Evolutionary conservation across 176 grass and related monocot species (phyloP), one percentile per base, ranked within the genome.

Genomic region (Panicum miliaceum): DNA sequence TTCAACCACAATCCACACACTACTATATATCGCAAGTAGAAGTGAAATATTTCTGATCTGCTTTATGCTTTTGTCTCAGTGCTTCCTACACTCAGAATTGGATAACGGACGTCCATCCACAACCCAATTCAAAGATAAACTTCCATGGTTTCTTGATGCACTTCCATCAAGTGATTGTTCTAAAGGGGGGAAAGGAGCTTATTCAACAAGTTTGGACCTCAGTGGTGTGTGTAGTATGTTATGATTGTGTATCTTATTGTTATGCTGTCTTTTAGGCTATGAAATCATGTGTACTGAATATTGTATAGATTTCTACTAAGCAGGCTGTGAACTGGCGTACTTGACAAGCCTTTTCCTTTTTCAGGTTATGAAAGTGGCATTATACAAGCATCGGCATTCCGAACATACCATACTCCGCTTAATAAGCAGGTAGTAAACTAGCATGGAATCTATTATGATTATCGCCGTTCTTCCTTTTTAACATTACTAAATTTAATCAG

Each of bases 61-160:
- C 51, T 75, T 84, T 71, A 63, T 90, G 81, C 86, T 91, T 64
- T 82, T 90, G 13, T 52, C 25, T 91, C 73, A 97, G 95, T 99
- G 96, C 66, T 95, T 96, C 68, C 82, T 87, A 58, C 72, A 78
- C 76, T 92, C 91, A 78, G 89, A 96, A 71, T 92, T 99, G 77
- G 89, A 99, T 74, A 82, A 90, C 74, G 93, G 93, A 3, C 93
- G 96, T 26, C 96, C 96, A 60, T 95, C 93, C 10, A 99, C 89
- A 80, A 48, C n/a, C 35, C 89, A 96, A 51, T 99, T 99, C 75
- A 92, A 65, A 82, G 91, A 94, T 76, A 99, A 95, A 71, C 85
- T 99, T 77, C 96, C 96, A 75, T 99, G 96, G 96, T 99, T 99
- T 92, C 91, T 99, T 36, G 81, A 96, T 87, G 96, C 96, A 75